Evolutionary conservation across 2,329 filamentous ascomycete genomes (phyloP).

Genomic region (Verticillium zaregamsianum): DNA sequence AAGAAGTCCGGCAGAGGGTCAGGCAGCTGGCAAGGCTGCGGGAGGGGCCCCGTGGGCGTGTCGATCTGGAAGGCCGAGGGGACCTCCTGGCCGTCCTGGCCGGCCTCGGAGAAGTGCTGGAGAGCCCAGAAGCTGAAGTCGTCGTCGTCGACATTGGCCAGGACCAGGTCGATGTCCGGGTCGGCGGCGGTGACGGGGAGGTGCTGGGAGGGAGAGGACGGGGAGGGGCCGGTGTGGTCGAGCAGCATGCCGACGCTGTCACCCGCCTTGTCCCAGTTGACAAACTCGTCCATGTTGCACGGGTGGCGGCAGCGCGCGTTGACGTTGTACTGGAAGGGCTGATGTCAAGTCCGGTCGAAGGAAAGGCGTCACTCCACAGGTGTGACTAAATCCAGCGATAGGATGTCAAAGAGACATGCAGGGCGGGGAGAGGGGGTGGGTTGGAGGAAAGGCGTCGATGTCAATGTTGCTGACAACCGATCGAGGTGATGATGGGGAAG

Average conservation of each 20-base stretch:
- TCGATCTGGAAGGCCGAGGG: conserved; percentile 24
- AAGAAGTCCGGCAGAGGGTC: conserved; percentile 22
- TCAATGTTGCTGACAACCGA: not conserved
- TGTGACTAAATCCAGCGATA: not conserved
- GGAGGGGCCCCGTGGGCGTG: conserved; percentile 18
- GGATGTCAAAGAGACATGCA: not conserved
- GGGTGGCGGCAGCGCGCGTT: too few species aligned
- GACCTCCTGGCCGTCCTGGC: not conserved
- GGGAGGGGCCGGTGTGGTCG: not conserved
- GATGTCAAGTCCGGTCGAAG: not conserved
- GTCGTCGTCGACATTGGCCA: conserved; percentile 53
- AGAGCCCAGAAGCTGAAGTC: conserved; percentile 57
- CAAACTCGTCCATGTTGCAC: conserved; percentile 51
- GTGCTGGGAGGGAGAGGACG: conserved; percentile 21
- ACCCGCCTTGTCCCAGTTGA: conserved; percentile 55
- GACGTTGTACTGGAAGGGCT: not conserved
- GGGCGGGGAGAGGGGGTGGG: not conserved
- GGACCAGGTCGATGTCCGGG: conserved; percentile 46
- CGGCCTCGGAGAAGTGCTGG: conserved; percentile 40
- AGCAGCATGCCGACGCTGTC: conserved; percentile 23
- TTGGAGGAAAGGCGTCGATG: not conserved
- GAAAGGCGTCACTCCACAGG: not conserved
- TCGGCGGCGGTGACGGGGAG: conserved; percentile 26
- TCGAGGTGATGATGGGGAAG: not conserved
- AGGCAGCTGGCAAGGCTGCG: conserved; percentile 1